Percentiles rank a stretch among this genome's conserved stretches.
Evolutionary conservation across 192 early-diverging fungal genomes (phyloP).

Genomic region (Coemansia sp.): DNA sequence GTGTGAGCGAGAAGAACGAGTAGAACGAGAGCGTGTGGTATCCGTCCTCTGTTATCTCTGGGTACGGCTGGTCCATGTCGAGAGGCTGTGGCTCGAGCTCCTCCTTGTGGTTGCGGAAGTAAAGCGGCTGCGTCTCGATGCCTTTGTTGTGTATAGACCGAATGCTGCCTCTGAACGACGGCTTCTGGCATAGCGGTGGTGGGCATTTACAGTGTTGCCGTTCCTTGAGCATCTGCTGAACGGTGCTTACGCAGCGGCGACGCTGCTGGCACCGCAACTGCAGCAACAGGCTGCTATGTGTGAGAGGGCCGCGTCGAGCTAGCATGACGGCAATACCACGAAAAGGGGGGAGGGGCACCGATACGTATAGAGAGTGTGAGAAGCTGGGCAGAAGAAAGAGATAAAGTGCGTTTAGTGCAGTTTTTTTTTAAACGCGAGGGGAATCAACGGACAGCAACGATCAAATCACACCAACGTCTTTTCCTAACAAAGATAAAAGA

Average conservation of each 20-base stretch:
- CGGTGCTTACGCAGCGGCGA: background rate
- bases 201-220: background rate
- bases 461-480: too few species aligned
- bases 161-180: background rate
- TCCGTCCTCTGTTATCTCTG: slow-evolving; percentile 22
- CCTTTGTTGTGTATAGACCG: background rate
- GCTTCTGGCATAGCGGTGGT: background rate
- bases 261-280: background rate
- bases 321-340: background rate
- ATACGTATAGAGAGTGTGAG: background rate
- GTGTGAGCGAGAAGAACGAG: slow-evolving; percentile 37
- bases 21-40: slow-evolving; percentile 50
- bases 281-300: background rate
- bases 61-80: slow-evolving; percentile 46
- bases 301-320: background rate
- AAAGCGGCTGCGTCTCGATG: slow-evolving; percentile 26
- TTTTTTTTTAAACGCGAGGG: too few species aligned
- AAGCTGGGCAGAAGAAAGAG: too few species aligned
- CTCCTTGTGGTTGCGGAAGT: slow-evolving; percentile 10
- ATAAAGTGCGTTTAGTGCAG: background rate
- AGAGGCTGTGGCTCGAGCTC: slow-evolving; percentile 22
- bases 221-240: background rate
- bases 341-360: background rate
- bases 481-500: background rate
- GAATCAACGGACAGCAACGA: too few species aligned